Evolutionary conservation across 73 alveolate species (phyloP).

Genomic region (Symbiodinium pilosum): DNA sequence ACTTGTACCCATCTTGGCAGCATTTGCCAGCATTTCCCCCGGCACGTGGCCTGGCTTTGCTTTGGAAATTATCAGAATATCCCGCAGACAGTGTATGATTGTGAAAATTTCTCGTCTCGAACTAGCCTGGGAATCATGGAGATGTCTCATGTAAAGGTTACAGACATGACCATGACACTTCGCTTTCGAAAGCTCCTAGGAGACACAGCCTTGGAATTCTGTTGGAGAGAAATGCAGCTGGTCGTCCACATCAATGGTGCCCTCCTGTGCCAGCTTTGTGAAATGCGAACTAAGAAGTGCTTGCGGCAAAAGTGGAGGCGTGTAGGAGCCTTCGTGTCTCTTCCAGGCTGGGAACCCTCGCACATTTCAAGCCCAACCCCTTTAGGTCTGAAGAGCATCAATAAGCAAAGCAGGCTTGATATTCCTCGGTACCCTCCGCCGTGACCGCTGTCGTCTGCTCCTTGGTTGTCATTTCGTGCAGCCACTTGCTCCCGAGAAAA

Average conservation of each 20-base stretch:
- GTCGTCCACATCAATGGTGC: conserved; percentile 60
- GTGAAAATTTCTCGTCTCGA: background rate
- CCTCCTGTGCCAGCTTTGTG: conserved; percentile 19
- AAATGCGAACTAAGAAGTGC: background rate
- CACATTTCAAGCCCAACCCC: background rate
- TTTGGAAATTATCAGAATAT: too few species aligned
- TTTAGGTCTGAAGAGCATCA: background rate
- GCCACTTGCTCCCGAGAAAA: too few species aligned
- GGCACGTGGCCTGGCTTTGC: conserved; percentile 41
- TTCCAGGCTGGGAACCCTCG: too few species aligned
- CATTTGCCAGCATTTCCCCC: conserved; percentile 55
- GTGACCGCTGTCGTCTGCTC: conserved; percentile 83
- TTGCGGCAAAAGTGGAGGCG: too few species aligned
- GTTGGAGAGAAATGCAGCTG: conserved; percentile 49
- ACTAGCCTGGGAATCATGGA: background rate
- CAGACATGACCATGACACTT: background rate
- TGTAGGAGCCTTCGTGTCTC: too few species aligned
- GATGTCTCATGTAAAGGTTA: background rate
- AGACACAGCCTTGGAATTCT: conserved; percentile 14
- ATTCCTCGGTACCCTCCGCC: conserved; percentile 77
- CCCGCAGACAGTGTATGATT: background rate
- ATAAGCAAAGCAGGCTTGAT: background rate
- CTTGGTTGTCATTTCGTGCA: too few species aligned
- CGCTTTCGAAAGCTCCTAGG: background rate
- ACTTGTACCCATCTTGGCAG: conserved; percentile 38